These are phyloP conservation scores for Akanthomyces dipterigenus DNA, from an alignment of 2,329 filamentous ascomycete genomes.

Conservation along the genomic window DNA sequence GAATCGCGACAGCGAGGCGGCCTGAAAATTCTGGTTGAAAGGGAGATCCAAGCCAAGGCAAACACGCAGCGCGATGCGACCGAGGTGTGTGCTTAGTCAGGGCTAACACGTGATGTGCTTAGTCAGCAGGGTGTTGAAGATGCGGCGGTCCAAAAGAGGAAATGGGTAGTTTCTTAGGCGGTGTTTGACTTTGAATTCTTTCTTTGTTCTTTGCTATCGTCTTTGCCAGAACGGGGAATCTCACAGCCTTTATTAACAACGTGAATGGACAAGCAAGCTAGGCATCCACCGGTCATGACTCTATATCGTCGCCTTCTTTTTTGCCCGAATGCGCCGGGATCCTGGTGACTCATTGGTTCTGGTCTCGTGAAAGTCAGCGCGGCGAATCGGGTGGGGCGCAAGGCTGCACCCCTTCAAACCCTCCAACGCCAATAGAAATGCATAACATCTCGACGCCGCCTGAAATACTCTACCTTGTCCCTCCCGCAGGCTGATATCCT, in stretches of 20 bases:
- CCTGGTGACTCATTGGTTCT: conserved; percentile 9
- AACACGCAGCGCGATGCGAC: conserved; percentile 6
- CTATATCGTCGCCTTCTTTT: background rate
- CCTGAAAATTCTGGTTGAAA: conserved; percentile 32
- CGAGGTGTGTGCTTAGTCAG: conserved; percentile 4
- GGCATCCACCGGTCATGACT: conserved; percentile 8
- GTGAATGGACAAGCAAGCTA: background rate
- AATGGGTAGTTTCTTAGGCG: background rate
- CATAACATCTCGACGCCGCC: background rate
- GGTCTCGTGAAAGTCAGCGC: background rate
- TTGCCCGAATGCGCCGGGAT: background rate
- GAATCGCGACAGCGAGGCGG: conserved; percentile 16
- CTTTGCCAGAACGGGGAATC: background rate
- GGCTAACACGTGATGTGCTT: conserved; percentile 2
- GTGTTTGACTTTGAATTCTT: background rate
- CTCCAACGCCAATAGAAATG: background rate
- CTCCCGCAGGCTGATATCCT: background rate
- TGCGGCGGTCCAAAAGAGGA: background rate
- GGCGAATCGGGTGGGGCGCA: background rate
- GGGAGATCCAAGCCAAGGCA: conserved; percentile 12
- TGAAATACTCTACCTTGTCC: background rate
- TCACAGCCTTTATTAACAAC: background rate
- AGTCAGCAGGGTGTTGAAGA: background rate
- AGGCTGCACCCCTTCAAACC: background rate
- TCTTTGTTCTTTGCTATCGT: background rate